These are phyloP conservation scores for Aspergillus quadricinctus DNA, from an alignment of 2,329 filamentous ascomycete genomes.

Conservation along the genomic window DNA sequence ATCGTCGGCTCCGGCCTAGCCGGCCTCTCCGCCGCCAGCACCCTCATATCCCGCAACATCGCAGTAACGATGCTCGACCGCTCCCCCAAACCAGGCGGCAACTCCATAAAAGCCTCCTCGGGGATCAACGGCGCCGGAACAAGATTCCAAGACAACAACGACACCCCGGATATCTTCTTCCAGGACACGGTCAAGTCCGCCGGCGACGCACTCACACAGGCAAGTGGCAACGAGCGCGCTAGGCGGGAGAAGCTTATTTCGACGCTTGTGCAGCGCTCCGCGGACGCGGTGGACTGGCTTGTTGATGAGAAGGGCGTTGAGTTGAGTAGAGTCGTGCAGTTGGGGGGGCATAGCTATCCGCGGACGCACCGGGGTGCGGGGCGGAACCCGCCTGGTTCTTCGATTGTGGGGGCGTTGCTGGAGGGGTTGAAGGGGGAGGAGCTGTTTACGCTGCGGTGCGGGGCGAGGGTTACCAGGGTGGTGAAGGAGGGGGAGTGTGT, in stretches of 20 bases:
- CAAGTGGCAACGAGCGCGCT: conserved; percentile 26
- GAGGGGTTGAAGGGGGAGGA: conserved; percentile 47
- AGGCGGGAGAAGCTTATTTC: conserved; percentile 44
- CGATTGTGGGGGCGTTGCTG: conserved; percentile 54
- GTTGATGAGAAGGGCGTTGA: conserved; percentile 55
- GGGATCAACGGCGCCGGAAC: conserved; percentile 63
- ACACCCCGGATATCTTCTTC: conserved; percentile 44
- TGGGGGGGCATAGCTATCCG: conserved; percentile 56
- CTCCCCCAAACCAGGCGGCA: conserved; percentile 57
- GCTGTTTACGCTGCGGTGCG: conserved; percentile 51
- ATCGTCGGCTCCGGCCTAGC: conserved; percentile 64
- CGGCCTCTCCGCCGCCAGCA: conserved; percentile 56
- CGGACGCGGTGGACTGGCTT: conserved; percentile 53
- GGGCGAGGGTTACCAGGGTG: conserved; percentile 52
- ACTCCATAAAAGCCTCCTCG: conserved; percentile 64
- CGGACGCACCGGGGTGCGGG: conserved; percentile 57
- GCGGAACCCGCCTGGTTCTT: conserved; percentile 53
- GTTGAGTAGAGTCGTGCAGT: conserved; percentile 52
- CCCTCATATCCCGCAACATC: conserved; percentile 51
- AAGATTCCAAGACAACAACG: conserved; percentile 47
- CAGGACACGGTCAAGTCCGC: conserved; percentile 56
- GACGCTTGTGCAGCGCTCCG: conserved; percentile 47
- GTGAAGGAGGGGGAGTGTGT: conserved; percentile 38
- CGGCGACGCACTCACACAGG: conserved; percentile 34
- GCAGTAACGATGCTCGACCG: conserved; percentile 58